Evolutionary conservation across 1,284 basidiomycete genomes (phyloP), one percentile per base, ranked within the genome.

Genomic region (Jaminaea rosea): DNA sequence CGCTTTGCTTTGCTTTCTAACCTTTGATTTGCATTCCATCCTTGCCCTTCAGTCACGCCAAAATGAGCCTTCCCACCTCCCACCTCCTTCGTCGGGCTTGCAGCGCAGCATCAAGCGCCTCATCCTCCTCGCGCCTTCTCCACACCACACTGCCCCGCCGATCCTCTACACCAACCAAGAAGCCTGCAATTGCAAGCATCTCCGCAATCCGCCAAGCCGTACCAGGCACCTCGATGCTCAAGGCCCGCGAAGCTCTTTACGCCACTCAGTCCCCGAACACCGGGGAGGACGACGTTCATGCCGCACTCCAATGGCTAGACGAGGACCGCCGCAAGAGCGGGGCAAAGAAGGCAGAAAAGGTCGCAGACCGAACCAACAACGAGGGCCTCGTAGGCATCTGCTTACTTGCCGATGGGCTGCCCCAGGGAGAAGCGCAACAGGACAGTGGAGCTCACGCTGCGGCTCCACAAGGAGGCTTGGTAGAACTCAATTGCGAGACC

Each of bases 401-500:
- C 27, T 76, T 92, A 8, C 80, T 93, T 46, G 80, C 83, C 4
- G 77, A 80, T 24, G 84, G 84, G 1, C 70, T 75, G 10, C 63
- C 63, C 0, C 49, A 39, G n/a, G n/a, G n/a, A 31, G 81, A 24
- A 79, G 87, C 28, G 11, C 11, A 39, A 0, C 19, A 34, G 15
- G 15, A 27, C 7, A 23, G 15, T 10, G 26, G 17, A 7, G 44
- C n/a, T 15, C 37, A 7, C 19, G 52, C 58, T 3, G 57, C 64
- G 1, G 50, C 58, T 11, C 60, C 69, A 37, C 81, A 87, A 24
- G 89, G 86, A 5, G 83, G 85, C 11, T 87, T 96, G 79, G 79
- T 96, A 53, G 92, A 97, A 75, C 79, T 96, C 56, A 91, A 89
- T 68, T 96, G 92, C 79, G 92, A 97, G 78, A 96, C 92, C 37